These are phyloP conservation scores for Cucurbita moschata DNA, from an alignment of 306 rosid species.

Conservation along the genomic window DNA sequence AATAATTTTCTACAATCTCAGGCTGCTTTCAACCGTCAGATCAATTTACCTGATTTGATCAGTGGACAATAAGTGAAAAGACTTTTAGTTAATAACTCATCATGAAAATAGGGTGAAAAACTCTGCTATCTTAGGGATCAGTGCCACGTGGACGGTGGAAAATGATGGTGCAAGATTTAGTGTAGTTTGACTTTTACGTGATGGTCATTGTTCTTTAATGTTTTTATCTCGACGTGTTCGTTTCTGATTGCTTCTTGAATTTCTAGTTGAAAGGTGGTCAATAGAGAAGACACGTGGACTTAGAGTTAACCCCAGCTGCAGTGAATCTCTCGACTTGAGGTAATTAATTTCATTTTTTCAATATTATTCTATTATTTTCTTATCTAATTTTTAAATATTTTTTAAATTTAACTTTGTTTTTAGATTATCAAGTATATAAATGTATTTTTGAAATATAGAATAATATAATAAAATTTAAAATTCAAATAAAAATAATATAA, in stretches of 20 bases:
- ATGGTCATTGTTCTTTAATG: background rate
- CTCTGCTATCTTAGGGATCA: background rate
- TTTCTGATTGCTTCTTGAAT: background rate
- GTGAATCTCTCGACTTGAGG: slow-evolving; percentile 31
- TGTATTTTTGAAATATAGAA: background rate
- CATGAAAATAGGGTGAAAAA: background rate
- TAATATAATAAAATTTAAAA: background rate
- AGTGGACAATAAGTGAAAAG: slow-evolving; percentile 6
- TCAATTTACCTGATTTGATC: slow-evolving; percentile 7
- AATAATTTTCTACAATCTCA: background rate
- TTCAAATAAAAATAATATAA: background rate
- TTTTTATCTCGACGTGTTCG: background rate
- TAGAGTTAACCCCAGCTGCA: background rate
- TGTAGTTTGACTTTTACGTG: background rate
- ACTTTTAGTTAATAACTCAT: background rate
- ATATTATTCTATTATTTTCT: background rate
- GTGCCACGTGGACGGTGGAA: slow-evolving; percentile 30
- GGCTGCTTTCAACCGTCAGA: slow-evolving; percentile 8
- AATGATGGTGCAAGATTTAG: background rate
- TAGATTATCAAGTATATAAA: background rate
- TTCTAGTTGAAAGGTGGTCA: slow-evolving; percentile 23
- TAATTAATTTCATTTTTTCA: background rate
- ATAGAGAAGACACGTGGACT: slow-evolving; percentile 20
- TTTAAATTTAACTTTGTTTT: background rate
- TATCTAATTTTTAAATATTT: background rate